Base-by-base conservation (phyloP, 257 asterid species). In the Henckelia pumila region DNA sequence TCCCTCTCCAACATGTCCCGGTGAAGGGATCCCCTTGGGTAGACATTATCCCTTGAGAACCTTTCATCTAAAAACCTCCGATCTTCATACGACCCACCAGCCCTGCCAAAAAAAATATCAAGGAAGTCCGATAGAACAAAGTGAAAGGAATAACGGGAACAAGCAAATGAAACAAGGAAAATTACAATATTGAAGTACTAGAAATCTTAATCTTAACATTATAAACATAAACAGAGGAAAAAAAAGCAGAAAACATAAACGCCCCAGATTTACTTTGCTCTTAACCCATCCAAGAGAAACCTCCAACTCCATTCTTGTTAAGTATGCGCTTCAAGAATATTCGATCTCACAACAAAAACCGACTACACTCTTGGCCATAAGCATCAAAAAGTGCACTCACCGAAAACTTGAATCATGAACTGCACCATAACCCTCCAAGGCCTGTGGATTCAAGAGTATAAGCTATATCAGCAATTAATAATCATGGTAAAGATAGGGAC, bases 381-480 rank as follows among this genome's bases (percentile, higher is more conserved):
- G 80, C 74, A 77, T 79, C 83, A 77, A 49, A 63, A 24, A n/a
- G n/a, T 70, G 73, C 76, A 91, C 99, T 87, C 90, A 94, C 99
- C 95, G 92, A 71, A 81, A 83, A 72, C 87, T 77, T 67, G 95
- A 83, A 76, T 90, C 97, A 57, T 91, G 86, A 63, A 81, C 92
- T 44, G 84, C 95, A 64, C 86, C 94, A 85, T 94, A 94, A 76
- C 95, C 95, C 90, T 94, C 97, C 88, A 87, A 78, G 75, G 96
- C 99, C 99, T 94, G 99, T 94, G 95, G 89, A 93, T 90, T 90
- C 92, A 90, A 94, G 97, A 93, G 92, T 88, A 89, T 86, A 93
- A 91, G 95, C 82, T 82, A 84, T 80, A 87, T 94, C 99, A 94
- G 97, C 95, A 85, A 85, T 84, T 71, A 83, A 88, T 79, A 85